Conservation (phyloP, 805 yeast species). For the Jamesozyma lodderae region DNA sequence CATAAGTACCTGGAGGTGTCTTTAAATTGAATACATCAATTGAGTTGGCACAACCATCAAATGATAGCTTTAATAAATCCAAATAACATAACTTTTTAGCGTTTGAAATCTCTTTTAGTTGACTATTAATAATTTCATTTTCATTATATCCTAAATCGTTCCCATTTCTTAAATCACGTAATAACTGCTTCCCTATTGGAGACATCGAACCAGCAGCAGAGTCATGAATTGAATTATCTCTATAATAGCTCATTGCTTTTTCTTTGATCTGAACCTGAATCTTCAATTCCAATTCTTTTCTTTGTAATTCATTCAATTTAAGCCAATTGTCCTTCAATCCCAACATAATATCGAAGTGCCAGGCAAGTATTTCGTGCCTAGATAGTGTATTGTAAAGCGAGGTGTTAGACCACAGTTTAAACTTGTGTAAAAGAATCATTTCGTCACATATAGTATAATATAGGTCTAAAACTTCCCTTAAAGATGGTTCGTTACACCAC, state of each 20-base stretch:
- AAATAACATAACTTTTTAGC: slow-evolving; percentile 32
- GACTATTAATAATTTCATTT: slow-evolving; percentile 11
- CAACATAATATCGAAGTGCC: slow-evolving; percentile 61
- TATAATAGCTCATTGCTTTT: slow-evolving; percentile 15
- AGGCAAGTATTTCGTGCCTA: slow-evolving; percentile 54
- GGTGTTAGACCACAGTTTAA: slow-evolving; percentile 27
- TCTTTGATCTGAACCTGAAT: slow-evolving; percentile 48
- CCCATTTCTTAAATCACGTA: background rate
- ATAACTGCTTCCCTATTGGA: slow-evolving; percentile 4
- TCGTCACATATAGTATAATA: slow-evolving; percentile 64
- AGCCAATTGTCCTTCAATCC: slow-evolving; percentile 45
- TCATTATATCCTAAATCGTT: background rate
- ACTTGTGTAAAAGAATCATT: slow-evolving; percentile 41
- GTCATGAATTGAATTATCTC: background rate
- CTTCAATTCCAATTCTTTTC: slow-evolving; percentile 6
- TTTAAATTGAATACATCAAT: slow-evolving; percentile 38
- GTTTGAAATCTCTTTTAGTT: slow-evolving; percentile 29
- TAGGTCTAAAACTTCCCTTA: slow-evolving; percentile 45
- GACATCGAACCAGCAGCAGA: background rate
- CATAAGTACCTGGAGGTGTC: slow-evolving; percentile 26
- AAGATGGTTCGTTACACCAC: slow-evolving; percentile 38
- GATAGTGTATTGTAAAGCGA: slow-evolving; percentile 31
- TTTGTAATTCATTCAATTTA: slow-evolving; percentile 23
- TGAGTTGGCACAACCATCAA: slow-evolving; percentile 42
- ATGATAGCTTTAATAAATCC: slow-evolving; percentile 36